These are phyloP conservation scores for Candida mattraensis DNA, from an alignment of 805 yeast genomes.

Conservation along the genomic window DNA sequence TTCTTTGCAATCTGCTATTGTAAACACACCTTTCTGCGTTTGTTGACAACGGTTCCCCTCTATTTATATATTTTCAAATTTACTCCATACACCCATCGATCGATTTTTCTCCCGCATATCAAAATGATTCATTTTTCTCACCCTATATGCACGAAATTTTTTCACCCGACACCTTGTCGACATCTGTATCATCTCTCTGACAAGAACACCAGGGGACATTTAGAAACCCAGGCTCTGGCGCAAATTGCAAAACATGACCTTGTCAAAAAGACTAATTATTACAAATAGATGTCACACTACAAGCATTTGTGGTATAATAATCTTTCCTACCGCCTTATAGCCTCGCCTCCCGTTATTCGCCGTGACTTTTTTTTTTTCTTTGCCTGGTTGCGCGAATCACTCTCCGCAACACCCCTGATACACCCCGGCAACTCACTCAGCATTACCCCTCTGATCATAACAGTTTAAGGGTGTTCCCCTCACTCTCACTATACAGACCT, in stretches of 20 bases:
- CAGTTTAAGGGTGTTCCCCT: conserved; percentile 6
- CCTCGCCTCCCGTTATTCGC: too few relatives aligned
- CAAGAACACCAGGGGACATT: too few relatives aligned
- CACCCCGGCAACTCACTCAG: conserved; percentile 5
- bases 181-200: too few relatives aligned
- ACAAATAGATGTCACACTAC: too few relatives aligned
- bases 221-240: too few relatives aligned
- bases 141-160: conserved; percentile 7
- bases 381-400: conserved; percentile 2
- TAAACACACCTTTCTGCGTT: background rate
- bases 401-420: conserved; percentile 4
- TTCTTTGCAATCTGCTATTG: conserved; percentile 1
- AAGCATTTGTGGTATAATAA: too few relatives aligned
- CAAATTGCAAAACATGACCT: too few relatives aligned
- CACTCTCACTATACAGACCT: conserved; percentile 2
- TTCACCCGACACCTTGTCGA: conserved; percentile 10
- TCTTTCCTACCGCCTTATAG: too few relatives aligned
- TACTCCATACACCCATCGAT: conserved; percentile 10
- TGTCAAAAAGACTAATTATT: too few relatives aligned
- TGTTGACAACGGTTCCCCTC: too few relatives aligned
- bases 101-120: conserved; percentile 7
- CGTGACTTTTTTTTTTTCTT: too few relatives aligned
- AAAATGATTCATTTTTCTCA: conserved; percentile 13
- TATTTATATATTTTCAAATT: conserved; percentile 12
- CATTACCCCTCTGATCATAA: conserved; percentile 7